Evolutionary conservation across 352 stramenopile genomes (phyloP), one percentile per base, ranked within the genome.

Genomic region (Globisporangium orthogonon): DNA sequence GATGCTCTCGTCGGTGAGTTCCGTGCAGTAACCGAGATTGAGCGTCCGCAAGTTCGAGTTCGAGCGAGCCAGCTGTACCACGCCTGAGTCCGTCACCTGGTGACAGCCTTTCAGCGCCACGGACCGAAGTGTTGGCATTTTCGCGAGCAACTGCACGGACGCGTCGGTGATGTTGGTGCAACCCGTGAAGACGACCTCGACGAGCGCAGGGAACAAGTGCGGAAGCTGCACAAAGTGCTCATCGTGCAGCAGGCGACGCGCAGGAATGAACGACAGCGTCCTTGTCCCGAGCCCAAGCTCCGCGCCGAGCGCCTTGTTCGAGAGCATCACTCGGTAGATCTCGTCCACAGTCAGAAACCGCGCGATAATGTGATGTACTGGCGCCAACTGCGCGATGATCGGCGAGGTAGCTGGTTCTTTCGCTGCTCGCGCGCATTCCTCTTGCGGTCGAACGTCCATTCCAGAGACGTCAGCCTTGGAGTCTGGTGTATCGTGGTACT

Each of bases 21-120:
- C 74, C 4, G 83, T 87, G 67, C 82, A 92, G 55, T 90, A 92
- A 9, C 82, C 81, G 39, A 92, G 65, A 50, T 89, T 92, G 33
- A 87, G 73, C 28, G 73, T 77, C 35, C 70, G 74, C 13, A 95
- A 63, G 7, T 58, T 54, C n/a, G 66, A 14, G 30, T 75, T 67
- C 13, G 58, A 53, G 15, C 28, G 52, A 31, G 51, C 52, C 15
- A 65, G 43, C 30, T 66, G 40, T 4, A 73, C 49, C 14, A 67
- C 47, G 15, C 61, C 39, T 6, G 52, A 55, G 55, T 86, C 78
- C 0, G 82, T 83, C 18, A 92, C 60, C 7, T 83, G 73, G 67
- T 71, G 86, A 59, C 79, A 90, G n/a, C 81, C 81, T 58, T 88
- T 88, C 11, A 92, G 53, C 10, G 81, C 68, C 0, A 90, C 52